Conservation (phyloP, 2,329 filamentous ascomycete species). For the Aschersonia sp. region DNA sequence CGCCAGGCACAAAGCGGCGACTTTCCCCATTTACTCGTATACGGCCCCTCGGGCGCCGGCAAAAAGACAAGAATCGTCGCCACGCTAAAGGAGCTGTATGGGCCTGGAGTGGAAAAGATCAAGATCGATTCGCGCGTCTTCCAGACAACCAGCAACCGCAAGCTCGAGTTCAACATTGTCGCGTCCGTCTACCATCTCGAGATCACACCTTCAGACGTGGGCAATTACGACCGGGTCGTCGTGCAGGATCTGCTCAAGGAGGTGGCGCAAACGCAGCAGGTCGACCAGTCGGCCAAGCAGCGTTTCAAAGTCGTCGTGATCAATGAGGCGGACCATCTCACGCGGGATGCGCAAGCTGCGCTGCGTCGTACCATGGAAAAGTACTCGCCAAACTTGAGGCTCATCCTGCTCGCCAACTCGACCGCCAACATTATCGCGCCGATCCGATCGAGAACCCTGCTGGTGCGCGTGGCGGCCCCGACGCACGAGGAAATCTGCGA, state of each 20-base stretch:
- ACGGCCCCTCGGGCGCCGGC: conserved; percentile 88
- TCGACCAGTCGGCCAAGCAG: conserved; percentile 83
- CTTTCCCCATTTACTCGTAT: conserved; percentile 94
- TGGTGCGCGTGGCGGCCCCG: conserved; percentile 84
- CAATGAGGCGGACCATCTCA: conserved; percentile 94
- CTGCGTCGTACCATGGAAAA: conserved; percentile 97
- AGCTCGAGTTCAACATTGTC: conserved; percentile 98
- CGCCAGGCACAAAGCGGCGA: conserved; percentile 83
- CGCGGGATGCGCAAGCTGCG: conserved; percentile 87
- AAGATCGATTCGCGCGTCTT: conserved; percentile 97
- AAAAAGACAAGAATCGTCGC: conserved; percentile 97
- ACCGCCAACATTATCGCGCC: conserved; percentile 99
- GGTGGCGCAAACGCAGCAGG: conserved; percentile 96
- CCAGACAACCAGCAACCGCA: conserved; percentile 88
- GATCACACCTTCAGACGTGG: conserved; percentile 94
- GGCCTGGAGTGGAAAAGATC: conserved; percentile 97
- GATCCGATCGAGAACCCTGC: conserved; percentile 78
- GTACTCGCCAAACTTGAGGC: conserved; percentile 83
- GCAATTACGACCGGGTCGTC: conserved; percentile 90
- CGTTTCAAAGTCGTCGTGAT: conserved; percentile 98
- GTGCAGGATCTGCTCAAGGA: conserved; percentile 93
- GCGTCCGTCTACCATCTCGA: conserved; percentile 95
- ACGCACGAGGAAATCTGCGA: conserved; percentile 71
- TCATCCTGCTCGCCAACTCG: conserved; percentile 88
- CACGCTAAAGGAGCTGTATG: conserved; percentile 88